Evolutionary conservation across 768 basidiomycete species (phyloP).

Genomic region (Xerocomus potaroensis): DNA sequence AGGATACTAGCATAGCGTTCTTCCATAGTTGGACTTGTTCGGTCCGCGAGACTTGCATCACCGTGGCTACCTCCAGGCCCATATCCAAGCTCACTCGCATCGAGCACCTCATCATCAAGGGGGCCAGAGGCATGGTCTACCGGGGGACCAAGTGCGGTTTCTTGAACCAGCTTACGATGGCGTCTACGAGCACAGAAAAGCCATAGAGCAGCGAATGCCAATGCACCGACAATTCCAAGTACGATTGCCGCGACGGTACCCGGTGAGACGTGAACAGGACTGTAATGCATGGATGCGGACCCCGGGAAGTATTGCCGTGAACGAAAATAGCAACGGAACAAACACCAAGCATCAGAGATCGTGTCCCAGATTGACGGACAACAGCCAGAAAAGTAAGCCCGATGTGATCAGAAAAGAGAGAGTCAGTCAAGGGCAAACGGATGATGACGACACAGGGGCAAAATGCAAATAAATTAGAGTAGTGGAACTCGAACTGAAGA

Average conservation of each 20-base stretch:
- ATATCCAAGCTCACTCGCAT: slow-evolving; percentile 11
- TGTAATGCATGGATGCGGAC: slow-evolving; percentile 1
- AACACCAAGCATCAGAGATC: slow-evolving; percentile 2
- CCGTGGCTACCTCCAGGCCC: background rate
- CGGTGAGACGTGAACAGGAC: slow-evolving; percentile 16
- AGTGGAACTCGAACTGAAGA: slow-evolving; percentile 4
- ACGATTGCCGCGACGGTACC: slow-evolving; percentile 22
- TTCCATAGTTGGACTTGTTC: slow-evolving; percentile 8
- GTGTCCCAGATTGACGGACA: slow-evolving; percentile 2
- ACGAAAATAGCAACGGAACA: slow-evolving; percentile 2
- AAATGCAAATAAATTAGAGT: slow-evolving; percentile 8
- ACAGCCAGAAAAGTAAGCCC: slow-evolving; percentile 8
- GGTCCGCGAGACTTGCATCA: background rate
- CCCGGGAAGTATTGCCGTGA: slow-evolving; percentile 3
- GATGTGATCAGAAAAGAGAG: slow-evolving; percentile 14
- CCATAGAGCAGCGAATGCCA: slow-evolving; percentile 28
- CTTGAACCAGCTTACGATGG: slow-evolving; percentile 21
- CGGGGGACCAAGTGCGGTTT: slow-evolving; percentile 11
- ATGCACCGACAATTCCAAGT: slow-evolving; percentile 23
- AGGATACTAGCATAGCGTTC: slow-evolving; percentile 28
- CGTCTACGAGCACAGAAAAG: slow-evolving; percentile 32
- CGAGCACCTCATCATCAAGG: slow-evolving; percentile 22
- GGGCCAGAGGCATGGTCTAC: slow-evolving; percentile 13
- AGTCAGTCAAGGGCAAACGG: slow-evolving; percentile 14
- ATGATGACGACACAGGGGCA: slow-evolving; percentile 18